Evolutionary conservation across 2,329 filamentous ascomycete genomes (phyloP).

Genomic region (Fusarium ambrosium): DNA sequence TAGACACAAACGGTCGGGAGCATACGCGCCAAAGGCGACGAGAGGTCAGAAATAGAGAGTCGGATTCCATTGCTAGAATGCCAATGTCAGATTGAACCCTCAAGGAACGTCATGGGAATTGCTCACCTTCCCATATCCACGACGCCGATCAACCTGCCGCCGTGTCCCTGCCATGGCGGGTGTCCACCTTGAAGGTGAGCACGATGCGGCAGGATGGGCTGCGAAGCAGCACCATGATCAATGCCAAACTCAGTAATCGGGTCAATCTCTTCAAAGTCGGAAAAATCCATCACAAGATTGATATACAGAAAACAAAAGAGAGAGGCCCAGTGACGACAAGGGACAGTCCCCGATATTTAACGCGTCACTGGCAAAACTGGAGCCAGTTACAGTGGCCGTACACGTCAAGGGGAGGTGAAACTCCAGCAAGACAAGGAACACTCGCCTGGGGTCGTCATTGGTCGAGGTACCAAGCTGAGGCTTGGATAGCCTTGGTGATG

Average conservation of each 20-base stretch:
- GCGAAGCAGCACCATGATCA: conserved; percentile 25
- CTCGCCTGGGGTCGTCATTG: neutral
- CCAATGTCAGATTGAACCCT: conserved; percentile 19
- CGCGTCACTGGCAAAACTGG: conserved; percentile 20
- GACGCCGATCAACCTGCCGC: conserved; percentile 49
- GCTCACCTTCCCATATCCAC: conserved; percentile 56
- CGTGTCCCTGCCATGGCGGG: conserved; percentile 50
- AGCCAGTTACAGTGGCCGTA: conserved; percentile 22
- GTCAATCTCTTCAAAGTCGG: conserved; percentile 45
- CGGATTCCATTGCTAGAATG: conserved; percentile 75
- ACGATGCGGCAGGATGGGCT: neutral
- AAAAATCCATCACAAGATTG: conserved; percentile 38
- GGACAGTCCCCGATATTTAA: conserved; percentile 31
- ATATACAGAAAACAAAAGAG: too few relatives aligned
- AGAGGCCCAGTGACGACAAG: conserved; percentile 22
- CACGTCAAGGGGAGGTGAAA: neutral
- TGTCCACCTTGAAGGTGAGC: conserved; percentile 31
- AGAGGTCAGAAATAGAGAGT: conserved; percentile 69
- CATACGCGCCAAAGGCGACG: conserved; percentile 67
- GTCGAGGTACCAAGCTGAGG: neutral
- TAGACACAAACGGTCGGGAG: conserved; percentile 63
- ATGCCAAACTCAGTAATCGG: conserved; percentile 38
- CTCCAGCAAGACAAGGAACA: neutral
- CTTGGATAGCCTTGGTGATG: neutral
- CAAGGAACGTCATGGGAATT: neutral